Evolutionary conservation across 31 red algal genomes (phyloP).

Genomic region (Bonnemaisonia californica): DNA sequence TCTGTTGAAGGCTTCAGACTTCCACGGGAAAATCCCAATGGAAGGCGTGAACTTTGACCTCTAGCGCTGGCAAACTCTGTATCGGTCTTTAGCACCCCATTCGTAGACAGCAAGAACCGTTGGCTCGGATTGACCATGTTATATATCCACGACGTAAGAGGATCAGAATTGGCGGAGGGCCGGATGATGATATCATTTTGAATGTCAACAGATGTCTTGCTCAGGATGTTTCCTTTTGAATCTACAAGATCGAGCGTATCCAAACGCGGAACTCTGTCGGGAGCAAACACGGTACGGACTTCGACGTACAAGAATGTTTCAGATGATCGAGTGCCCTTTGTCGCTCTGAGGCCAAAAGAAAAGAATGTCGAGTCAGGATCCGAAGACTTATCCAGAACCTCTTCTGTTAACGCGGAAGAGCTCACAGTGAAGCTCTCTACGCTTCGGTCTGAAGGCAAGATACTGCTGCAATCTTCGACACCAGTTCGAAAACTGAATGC

Average conservation of each 20-base stretch:
- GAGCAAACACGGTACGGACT: conserved; percentile 19
- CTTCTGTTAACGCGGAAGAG: conserved; percentile 7
- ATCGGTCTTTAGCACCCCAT: conserved; percentile 37
- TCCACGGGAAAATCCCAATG: conserved; percentile 22
- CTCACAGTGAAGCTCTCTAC: conserved; percentile 28
- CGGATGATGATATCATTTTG: conserved; percentile 50
- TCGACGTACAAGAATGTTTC: conserved; percentile 42
- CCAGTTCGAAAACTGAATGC: conserved; percentile 22
- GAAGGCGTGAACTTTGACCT: conserved; percentile 29
- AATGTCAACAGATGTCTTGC: conserved; percentile 1
- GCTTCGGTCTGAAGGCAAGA: conserved; percentile 15
- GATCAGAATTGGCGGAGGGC: conserved; percentile 16
- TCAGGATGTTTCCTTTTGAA: conserved; percentile 31
- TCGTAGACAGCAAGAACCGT: conserved; percentile 36
- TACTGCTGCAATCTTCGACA: conserved; percentile 28
- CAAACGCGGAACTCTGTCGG: conserved; percentile 13
- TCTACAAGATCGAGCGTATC: conserved; percentile 36
- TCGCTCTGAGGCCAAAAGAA: conserved; percentile 47
- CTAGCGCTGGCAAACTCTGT: conserved; percentile 27
- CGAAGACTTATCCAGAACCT: conserved; percentile 18
- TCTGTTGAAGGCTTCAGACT: conserved; percentile 26
- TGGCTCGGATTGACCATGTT: conserved; percentile 40
- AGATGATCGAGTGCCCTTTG: conserved; percentile 34
- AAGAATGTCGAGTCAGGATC: conserved; percentile 48
- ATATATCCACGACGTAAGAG: conserved; percentile 30